These are phyloP conservation scores for Calonectria henricotiae DNA, from an alignment of 2,329 filamentous ascomycete species.

Conservation along the genomic window DNA sequence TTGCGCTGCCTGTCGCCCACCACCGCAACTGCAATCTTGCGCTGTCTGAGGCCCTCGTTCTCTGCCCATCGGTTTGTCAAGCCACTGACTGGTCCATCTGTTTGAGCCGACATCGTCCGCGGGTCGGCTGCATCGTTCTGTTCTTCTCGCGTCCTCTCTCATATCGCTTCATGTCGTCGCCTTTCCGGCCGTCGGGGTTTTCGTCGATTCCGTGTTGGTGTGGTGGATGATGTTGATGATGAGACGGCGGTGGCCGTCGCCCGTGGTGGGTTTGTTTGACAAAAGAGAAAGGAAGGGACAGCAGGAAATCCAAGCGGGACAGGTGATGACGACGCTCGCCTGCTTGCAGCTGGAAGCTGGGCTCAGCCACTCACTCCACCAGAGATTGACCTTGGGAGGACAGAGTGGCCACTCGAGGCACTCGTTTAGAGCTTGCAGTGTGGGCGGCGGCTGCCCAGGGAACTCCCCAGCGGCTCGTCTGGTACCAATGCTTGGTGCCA, in stretches of 20 bases:
- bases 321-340: constrained; percentile 44
- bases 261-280: constrained; percentile 46
- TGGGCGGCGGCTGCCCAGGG: constrained; percentile 15
- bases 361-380: constrained; percentile 37
- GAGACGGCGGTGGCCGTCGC: constrained; percentile 26
- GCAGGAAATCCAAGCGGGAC: constrained; percentile 46
- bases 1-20: constrained; percentile 42
- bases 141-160: neutral
- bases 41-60: constrained; percentile 43
- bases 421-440: constrained; percentile 37
- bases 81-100: constrained; percentile 36
- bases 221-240: constrained; percentile 32
- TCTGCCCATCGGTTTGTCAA: constrained; percentile 44
- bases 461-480: constrained; percentile 27
- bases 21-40: constrained; percentile 29
- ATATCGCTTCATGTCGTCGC: constrained; percentile 6
- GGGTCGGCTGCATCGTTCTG: constrained; percentile 22
- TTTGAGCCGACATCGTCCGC: constrained; percentile 37
- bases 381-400: constrained; percentile 33
- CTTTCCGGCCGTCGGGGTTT: constrained; percentile 10
- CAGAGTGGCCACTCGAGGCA: constrained; percentile 45
- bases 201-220: constrained; percentile 39
- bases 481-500: constrained; percentile 29
- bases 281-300: constrained; percentile 47
- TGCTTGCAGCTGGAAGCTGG: constrained; percentile 26